Base-by-base conservation (phyloP, 2,329 filamentous ascomycete genomes). In the Cucurbitaria berberidis region DNA sequence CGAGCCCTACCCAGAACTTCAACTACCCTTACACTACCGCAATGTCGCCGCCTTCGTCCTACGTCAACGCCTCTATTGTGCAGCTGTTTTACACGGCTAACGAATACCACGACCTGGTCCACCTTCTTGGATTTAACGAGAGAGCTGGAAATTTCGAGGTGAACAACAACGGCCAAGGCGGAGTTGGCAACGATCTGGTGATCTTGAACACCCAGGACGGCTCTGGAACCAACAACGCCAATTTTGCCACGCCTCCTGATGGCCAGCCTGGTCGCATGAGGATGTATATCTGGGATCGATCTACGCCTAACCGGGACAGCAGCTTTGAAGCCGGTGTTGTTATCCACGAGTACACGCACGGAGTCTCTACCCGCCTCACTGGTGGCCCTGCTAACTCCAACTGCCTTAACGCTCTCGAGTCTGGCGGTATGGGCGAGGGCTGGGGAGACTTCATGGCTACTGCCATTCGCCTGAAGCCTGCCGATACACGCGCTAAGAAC, bases 151-250 rank as follows among this genome's bases (percentile, higher is more conserved):
- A 86, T 70, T 86, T 85, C 68, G 78, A 85, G 70, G 59, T 69
- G 45, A 80, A 83, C 72, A 85, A 84, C 74, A 77, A 81, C 51
- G 80, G 77, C 48, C 66, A 76, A 40, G 82, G 82, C 1, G 83
- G 83, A 11, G 36, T 51, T 6, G 82, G 77, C 15, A 73, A 71
- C 48, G 83, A 86, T 59, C 76, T 75, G 39, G 80, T 83, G 27
- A 81, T 83, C 44, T 72, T 84, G 32, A 82, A 83, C 54, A 70
- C 81, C 0, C 83, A 86, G 58, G 83, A 85, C 51, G 82, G 81
- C 26, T n/a, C 18, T 24, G 78, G 76, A 11, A 78, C 71, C 2
- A 82, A 86, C 73, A 85, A 85, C 50, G 83, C 83, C 51, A 78
- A 82, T 70, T 84, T 85, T 55, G 75, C 77, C 11, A 82, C 82